Base-by-base conservation (phyloP, 1,284 basidiomycete genomes). In the Puccinia triticina region DNA sequence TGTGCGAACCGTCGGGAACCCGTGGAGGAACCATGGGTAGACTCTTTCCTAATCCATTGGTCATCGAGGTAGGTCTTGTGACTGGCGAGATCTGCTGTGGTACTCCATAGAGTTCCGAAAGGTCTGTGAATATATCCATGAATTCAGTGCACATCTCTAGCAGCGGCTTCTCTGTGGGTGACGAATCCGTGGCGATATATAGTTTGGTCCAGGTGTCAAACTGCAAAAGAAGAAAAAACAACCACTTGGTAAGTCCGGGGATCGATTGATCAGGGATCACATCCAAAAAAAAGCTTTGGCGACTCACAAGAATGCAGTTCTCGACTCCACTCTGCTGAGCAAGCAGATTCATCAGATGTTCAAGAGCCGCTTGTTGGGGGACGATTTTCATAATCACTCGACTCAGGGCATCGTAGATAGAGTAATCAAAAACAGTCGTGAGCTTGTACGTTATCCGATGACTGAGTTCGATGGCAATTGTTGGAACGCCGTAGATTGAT, bases 101-200 rank as follows among this genome's bases (percentile, higher is more conserved):
- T 16, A 72, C 77, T 23, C 77, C 77, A 79, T 96, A 98, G 29
- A 98, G 87, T 7, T 92, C 90, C 40, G 92, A 91, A 85, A 98
- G 95, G 8, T 93, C 91, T 84, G 92, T 92, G 76, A 98, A 90
- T 89, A 95, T 94, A 77, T 92, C 91, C 26, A 98, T 89, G 85
- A 96, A 98, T 85, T 98, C 95, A 84, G 92, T 94, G 85, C 94
- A 95, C 29, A 96, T 89, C 84, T 93, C 93, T 85, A 95, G 93
- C 1, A 93, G 95, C 0, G 92, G 91, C 78, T 92, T 90, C 86
- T 98, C 96, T 40, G 97, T 93, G 0, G 96, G 94, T 0, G 94
- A 94, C 26, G 93, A 92, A 86, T 99, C 96, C 8, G 95, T 95
- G 0, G 95, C 95, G 29, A 98, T 90, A 85, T 95, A 96, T 48